phyloP scores from a whole-genome alignment of 495 filamentous ascomycete genomes.

The Aspergillus conjunctus region DNA sequence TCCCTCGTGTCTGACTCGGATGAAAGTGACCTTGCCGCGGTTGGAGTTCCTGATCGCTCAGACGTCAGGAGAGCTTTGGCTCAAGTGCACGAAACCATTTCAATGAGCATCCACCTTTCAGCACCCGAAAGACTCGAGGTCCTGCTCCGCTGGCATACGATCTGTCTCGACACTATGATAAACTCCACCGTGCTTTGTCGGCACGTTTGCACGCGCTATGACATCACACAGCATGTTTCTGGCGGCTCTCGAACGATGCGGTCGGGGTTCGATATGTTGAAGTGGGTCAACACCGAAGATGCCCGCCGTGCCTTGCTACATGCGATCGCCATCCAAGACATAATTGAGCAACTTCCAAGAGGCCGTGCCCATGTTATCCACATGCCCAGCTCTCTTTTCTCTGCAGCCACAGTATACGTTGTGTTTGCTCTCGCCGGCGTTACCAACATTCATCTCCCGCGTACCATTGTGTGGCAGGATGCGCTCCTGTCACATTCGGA shows the following conservation, averaged over 20 bases:
- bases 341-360: constrained; percentile 50
- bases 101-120: constrained; percentile 42
- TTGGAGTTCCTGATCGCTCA: constrained; percentile 45
- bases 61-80: constrained; percentile 45
- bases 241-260: constrained; percentile 30
- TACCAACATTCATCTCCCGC: constrained; percentile 41
- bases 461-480: constrained; percentile 48
- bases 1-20: constrained; percentile 47
- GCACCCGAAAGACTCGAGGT: constrained; percentile 44
- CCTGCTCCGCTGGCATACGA: constrained; percentile 52
- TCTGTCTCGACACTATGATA: constrained; percentile 49
- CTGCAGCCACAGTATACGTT: constrained; percentile 47
- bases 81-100: constrained; percentile 46
- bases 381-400: constrained; percentile 50
- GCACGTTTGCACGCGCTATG: constrained; percentile 46
- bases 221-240: constrained; percentile 45
- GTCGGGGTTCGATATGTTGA: constrained; percentile 39
- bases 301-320: constrained; percentile 50
- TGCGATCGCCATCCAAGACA: constrained; percentile 52
- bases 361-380: constrained; percentile 51
- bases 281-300: constrained; percentile 44
- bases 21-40: constrained; percentile 39
- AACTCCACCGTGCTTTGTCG: constrained; percentile 46
- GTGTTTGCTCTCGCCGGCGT: constrained; percentile 44
- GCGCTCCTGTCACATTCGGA: constrained; percentile 43